Base-by-base conservation (phyloP, 192 early-diverging fungal species). In the Podila epigama region DNA sequence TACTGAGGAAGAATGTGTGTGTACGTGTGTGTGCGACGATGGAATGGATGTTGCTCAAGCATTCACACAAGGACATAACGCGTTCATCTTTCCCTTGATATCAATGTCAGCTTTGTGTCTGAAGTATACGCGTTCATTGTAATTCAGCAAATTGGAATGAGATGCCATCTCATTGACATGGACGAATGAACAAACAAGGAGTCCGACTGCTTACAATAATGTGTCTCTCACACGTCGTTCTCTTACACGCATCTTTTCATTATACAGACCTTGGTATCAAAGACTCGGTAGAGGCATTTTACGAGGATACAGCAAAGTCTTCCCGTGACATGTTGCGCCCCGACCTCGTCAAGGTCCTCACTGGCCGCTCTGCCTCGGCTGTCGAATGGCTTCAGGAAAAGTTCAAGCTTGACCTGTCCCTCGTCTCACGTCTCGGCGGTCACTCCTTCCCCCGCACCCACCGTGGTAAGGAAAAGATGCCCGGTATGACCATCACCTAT, bases 401-500 rank as follows among this genome's bases (percentile, higher is more conserved):
- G 72, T 98, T 98, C 81, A 68, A 86, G 39, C 84, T 98, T 57
- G 96, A 96, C 65, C 84, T 98, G 18, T 93, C 93, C 36, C 83
- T 96, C 60, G 87, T 98, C 18, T 87, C 94, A 20, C 93, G 94
- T 69, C 86, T 97, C 51, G 92, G 97, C 80, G 97, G 97, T 13
- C 97, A 98, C 84, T 92, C 94, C 40, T 90, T 91, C 55, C 93
- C 95, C 33, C 91, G 97, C 71, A 98, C 97, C 25, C 96, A 98
- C 81, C 94, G 95, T 82, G 96, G 92, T 51, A 89, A 85, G 58
- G 89, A 91, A 65, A 88, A 90, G 79, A 89, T 91, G 56, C 90
- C 91, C 33, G 92, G 96, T 57, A 96, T 97, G 96, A 96, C 95
- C 58, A 97, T 98, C 75, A 95, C 95, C 34, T 94, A 97, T 79